Percentiles rank a stretch among this genome's conserved stretches.
These are phyloP conservation scores for Talaromyces sp. DNA, from an alignment of 2,329 filamentous ascomycete species.

Conservation along the genomic window DNA sequence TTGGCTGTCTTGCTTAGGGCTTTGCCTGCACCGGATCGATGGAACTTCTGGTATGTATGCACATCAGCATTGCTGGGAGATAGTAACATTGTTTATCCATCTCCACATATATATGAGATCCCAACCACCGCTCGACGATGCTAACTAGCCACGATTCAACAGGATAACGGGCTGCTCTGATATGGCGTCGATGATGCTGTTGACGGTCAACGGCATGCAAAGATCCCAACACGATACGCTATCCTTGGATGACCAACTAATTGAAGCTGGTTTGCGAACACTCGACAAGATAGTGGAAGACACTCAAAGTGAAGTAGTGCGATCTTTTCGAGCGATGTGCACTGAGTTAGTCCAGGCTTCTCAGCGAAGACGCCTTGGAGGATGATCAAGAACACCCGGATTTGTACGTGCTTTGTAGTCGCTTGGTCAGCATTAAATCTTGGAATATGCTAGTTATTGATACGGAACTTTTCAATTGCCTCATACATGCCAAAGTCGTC, in stretches of 20 bases:
- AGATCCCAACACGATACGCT: neutral
- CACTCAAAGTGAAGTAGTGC: neutral
- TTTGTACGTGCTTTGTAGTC: neutral
- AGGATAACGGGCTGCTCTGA: conserved; percentile 1
- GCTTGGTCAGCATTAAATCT: neutral
- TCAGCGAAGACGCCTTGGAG: neutral
- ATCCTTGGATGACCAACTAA: neutral
- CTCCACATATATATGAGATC: neutral
- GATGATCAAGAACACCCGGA: neutral
- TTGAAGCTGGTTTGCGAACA: neutral
- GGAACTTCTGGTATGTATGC: neutral
- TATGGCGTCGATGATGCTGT: neutral
- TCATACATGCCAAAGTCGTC: neutral
- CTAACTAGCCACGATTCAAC: neutral
- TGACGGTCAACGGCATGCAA: neutral
- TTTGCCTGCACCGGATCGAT: neutral
- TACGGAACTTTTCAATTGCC: neutral
- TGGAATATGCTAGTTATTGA: neutral
- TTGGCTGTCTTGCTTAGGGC: neutral
- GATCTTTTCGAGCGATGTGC: neutral
- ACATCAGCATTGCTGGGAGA: neutral
- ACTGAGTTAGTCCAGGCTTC: neutral
- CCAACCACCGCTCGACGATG: neutral
- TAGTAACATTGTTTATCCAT: neutral
- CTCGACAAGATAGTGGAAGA: neutral